Base-by-base conservation (phyloP, 1,139 yeast species). In the Hansenula sp. region DNA sequence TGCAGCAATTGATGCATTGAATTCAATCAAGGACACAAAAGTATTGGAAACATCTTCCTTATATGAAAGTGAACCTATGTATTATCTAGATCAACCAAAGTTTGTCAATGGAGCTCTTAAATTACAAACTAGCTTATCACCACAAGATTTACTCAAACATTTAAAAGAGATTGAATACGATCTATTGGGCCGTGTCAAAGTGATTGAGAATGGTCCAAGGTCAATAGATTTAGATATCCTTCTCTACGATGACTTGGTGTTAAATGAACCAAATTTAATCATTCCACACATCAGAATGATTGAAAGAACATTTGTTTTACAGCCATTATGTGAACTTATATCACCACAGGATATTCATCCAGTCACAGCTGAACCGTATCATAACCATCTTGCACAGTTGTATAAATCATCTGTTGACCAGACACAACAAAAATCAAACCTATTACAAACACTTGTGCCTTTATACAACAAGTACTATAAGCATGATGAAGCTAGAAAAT, bases 1-100 rank as follows among this genome's bases (percentile, higher is more conserved):
- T 13, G 51, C 53, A n/a, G 83, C 96, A 0, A 61, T 88, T 18
- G 62, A 63, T 0, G 66, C 73, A 35, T 65, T 92, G 17, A 60
- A 68, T 11, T 36, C 49, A 26, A 44, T 64, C 50, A 36, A 61
- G 13, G 73, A 66, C 1, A 70, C 84, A 22, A 53, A 60, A 8
- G 76, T 92, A 1, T 47, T 69, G 4, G 67, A 75, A 3, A 77
- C 94, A 0, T 89, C 97, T 0, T 77, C 95, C 2, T 64, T 92
- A 44, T 92, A 87, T 61, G 79, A 84, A 45, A 86, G 96, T 19
- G 87, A 82, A 50, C 97, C 99, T 34, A 92, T 92, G 97, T 94
- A 89, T 59, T 79, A 73, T 48, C 65, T 73, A 36, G 87, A 89
- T 45, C 99, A 92, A 64, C 73, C 79, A 2, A 82, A 80, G 54